Base-by-base conservation (phyloP, 2,329 filamentous ascomycete species). In the Microdochium nivale region DNA sequence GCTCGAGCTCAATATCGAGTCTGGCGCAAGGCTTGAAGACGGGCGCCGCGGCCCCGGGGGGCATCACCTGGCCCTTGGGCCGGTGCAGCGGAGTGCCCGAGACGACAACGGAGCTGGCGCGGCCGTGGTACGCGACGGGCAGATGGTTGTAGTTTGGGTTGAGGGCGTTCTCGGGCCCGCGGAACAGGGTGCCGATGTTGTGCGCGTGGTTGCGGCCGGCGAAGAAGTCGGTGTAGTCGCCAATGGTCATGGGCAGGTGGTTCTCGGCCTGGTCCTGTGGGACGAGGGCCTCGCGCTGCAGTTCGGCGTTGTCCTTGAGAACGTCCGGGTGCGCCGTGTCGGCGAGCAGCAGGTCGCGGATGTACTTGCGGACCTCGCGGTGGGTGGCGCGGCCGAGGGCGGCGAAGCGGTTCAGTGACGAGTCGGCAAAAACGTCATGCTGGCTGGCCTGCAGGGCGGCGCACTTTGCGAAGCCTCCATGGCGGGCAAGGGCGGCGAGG, bases 141-240 rank as follows among this genome's bases (percentile, higher is more conserved):
- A 94, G 72, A 58, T 91, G 85, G 49, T 79, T 87, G 66, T 92
- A 94, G 64, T 92, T 92, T 10, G 87, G 85, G 65, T 91, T 86
- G 21, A 94, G 72, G 0, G 87, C 87, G 58, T 90, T 88, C 16
- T 79, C 77, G 0, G 84, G 78, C 0, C 86, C 87, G 32, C 88
- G 81, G 69, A 92, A 90, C 23, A 91, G 75, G 1, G 81, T 77
- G 3, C 87, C 87, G 9, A 87, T 75, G 58, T 70, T 70, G 71
- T 83, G 87, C 4, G 88, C 88, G 67, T 94, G 88, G 62, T 91
- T 85, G 60, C 85, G 71, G 48, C 88, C 87, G 14, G 86, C 88
- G 62, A 88, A 94, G 70, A 92, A 94, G 64, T 94, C 88, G 2
- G 88, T 89, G 65, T 92, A 92, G 63, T 92, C 88, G 30, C 87